phyloP scores from a whole-genome alignment of 441 rosid genomes.

The Lagerstroemia fauriei region DNA sequence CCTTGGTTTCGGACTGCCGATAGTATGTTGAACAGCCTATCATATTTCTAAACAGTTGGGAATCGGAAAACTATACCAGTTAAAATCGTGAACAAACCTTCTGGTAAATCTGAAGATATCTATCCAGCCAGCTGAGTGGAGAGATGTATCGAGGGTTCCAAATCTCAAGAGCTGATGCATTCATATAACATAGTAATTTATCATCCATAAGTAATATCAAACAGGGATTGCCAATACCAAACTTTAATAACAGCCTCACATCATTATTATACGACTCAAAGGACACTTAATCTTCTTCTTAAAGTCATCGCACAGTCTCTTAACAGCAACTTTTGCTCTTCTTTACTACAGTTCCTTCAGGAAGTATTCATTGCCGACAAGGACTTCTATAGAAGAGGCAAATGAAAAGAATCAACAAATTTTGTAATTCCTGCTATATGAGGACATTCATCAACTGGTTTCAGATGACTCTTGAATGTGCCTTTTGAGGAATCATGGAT shows the following conservation, averaged over 20 bases:
- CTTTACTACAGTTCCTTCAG: constrained; percentile 68
- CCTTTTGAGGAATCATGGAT: background rate
- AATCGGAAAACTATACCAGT: no score
- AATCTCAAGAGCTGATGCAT: background rate
- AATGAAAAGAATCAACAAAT: background rate
- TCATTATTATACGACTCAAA: background rate
- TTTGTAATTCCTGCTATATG: background rate
- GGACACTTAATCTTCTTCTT: background rate
- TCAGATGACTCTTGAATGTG: background rate
- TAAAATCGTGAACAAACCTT: no score
- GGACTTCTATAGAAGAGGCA: constrained; percentile 48
- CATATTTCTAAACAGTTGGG: no score
- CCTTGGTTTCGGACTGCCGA: no score
- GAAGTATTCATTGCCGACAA: constrained; percentile 92
- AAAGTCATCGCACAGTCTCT: background rate
- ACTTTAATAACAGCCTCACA: background rate
- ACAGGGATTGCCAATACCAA: background rate
- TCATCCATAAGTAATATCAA: background rate
- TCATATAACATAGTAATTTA: background rate
- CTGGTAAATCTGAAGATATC: background rate
- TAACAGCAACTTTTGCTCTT: background rate
- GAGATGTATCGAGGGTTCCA: background rate
- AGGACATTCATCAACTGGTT: background rate
- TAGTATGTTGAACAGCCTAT: no score
- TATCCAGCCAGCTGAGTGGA: background rate